Conservation (phyloP, 176 grass and related monocot genomes). For the barley (Hordeum vulgare) region DNA sequence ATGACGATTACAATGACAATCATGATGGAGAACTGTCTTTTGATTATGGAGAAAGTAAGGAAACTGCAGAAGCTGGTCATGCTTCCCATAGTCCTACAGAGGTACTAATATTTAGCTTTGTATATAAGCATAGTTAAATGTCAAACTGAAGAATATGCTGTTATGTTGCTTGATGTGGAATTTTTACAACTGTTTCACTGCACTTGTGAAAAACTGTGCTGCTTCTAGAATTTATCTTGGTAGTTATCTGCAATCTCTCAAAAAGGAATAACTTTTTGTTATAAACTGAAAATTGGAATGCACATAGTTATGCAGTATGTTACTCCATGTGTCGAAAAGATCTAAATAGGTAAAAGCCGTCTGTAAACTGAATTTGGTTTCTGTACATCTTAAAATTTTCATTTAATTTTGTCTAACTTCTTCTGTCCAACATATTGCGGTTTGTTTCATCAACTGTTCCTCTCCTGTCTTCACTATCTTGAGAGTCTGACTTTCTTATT, state of each 20-base stretch:
- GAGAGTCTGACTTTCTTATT: slow-evolving; percentile 7
- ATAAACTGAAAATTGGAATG: background rate
- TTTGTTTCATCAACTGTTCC: background rate
- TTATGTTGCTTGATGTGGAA: background rate
- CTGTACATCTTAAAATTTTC: background rate
- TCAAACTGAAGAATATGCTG: background rate
- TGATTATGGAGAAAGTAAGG: slow-evolving; percentile 67
- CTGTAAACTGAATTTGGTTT: background rate
- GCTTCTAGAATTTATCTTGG: background rate
- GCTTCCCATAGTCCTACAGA: slow-evolving; percentile 51
- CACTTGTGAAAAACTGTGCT: background rate
- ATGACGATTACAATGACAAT: slow-evolving; percentile 56
- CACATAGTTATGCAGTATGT: background rate
- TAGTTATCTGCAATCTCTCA: background rate
- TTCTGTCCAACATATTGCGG: background rate
- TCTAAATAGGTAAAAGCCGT: background rate
- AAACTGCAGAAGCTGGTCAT: slow-evolving; percentile 30
- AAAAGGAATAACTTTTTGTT: background rate
- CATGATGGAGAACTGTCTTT: slow-evolving; percentile 71
- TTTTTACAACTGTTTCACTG: background rate
- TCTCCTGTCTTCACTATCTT: background rate
- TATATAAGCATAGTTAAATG: slow-evolving; percentile 7
- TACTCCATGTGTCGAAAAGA: background rate
- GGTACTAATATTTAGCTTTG: slow-evolving; percentile 33
- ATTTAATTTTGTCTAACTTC: background rate